These are phyloP conservation scores for Crithidia acanthocephali DNA, from an alignment of 208 protist genomes.

Conservation along the genomic window DNA sequence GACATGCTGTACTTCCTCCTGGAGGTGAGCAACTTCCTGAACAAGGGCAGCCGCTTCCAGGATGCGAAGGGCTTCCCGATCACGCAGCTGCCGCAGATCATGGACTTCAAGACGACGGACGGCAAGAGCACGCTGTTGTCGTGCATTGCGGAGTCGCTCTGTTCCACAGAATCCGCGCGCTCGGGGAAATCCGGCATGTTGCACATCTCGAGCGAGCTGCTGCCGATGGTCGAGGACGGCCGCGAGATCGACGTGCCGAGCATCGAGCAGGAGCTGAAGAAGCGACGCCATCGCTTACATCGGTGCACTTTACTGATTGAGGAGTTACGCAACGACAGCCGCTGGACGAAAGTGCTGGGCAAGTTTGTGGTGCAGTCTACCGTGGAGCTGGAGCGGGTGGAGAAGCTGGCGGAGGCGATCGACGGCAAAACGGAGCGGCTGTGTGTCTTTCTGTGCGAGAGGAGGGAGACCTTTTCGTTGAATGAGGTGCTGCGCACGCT, in stretches of 20 bases:
- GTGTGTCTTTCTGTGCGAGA: constrained; percentile 63
- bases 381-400: constrained; percentile 46
- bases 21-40: constrained; percentile 79
- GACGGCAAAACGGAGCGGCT: constrained; percentile 51
- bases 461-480: constrained; percentile 48
- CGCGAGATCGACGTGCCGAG: constrained; percentile 58
- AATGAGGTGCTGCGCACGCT: constrained; percentile 63
- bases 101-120: constrained; percentile 72
- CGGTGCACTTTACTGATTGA: constrained; percentile 56
- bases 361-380: constrained; percentile 63
- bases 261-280: constrained; percentile 61
- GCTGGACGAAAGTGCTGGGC: constrained; percentile 61
- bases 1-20: constrained; percentile 64
- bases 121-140: constrained; percentile 68
- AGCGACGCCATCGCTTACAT: constrained; percentile 42
- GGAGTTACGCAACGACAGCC: constrained; percentile 53
- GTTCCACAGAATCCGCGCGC: constrained; percentile 6
- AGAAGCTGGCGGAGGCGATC: constrained; percentile 54
- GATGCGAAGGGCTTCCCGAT: constrained; percentile 79
- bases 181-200: constrained; percentile 47
- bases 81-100: constrained; percentile 69
- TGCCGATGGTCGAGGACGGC: constrained; percentile 55
- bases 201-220: constrained; percentile 51
- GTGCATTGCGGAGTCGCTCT: constrained; percentile 48
- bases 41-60: constrained; percentile 74